Evolutionary conservation across 2,329 filamentous ascomycete genomes (phyloP).

Genomic region (Pseudogymnoascus sp.): DNA sequence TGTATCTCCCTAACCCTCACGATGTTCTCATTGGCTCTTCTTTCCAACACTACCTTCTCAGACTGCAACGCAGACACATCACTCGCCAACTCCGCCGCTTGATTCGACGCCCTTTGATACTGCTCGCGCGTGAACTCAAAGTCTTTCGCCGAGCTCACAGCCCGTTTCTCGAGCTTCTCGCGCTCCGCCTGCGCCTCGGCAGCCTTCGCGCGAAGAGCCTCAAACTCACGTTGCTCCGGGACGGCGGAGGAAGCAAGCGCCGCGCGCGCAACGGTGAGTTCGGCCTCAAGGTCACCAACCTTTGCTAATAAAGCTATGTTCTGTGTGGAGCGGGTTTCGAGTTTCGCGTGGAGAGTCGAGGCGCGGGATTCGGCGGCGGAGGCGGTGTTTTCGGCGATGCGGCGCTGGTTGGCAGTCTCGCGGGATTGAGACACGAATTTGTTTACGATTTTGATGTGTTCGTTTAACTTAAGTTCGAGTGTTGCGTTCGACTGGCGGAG

Average conservation of each 20-base stretch:
- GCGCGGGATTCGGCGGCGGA: constrained; percentile 20
- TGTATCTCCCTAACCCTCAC: constrained; percentile 26
- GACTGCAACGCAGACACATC: constrained; percentile 19
- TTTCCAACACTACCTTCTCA: constrained; percentile 16
- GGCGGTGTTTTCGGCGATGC: constrained; percentile 37
- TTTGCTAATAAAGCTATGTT: constrained; percentile 23
- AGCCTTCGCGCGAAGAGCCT: constrained; percentile 25
- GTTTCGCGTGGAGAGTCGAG: constrained; percentile 15
- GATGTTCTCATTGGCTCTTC: constrained; percentile 22
- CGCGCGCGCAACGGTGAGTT: constrained; percentile 24
- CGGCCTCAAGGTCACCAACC: constrained; percentile 16
- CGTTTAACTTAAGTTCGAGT: constrained; percentile 40
- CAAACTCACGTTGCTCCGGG: constrained; percentile 34
- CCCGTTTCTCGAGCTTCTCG: constrained; percentile 19
- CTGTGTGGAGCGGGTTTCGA: constrained; percentile 18
- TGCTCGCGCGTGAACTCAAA: constrained; percentile 24
- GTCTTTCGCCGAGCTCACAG: constrained; percentile 19
- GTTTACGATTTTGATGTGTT: constrained; percentile 38
- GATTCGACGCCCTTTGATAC: constrained; percentile 26
- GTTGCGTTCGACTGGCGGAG: constrained; percentile 37
- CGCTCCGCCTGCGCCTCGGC: constrained; percentile 16
- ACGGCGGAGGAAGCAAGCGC: constrained; percentile 27
- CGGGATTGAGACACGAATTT: constrained; percentile 42
- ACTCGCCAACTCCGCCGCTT: constrained; percentile 16
- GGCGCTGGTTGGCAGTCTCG: constrained; percentile 45